Base-by-base conservation (phyloP, 108 stramenopile species). In the Parmales sp. region DNA sequence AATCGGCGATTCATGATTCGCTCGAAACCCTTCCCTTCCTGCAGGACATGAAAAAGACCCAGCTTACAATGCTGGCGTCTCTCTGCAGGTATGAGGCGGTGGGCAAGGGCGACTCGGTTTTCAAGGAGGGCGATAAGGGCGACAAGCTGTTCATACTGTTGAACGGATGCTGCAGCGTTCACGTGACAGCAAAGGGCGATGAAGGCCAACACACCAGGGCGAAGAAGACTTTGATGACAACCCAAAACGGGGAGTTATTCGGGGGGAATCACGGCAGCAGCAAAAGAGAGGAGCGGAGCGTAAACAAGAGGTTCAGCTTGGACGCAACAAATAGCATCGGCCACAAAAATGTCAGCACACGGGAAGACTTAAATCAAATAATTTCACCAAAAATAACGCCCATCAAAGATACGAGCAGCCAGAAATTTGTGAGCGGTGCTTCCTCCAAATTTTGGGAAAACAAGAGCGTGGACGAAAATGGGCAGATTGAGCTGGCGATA, bases 81-180 rank as follows among this genome's bases (percentile, higher is more conserved):
- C 78, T 81, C 78, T 76, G 80, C 64, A 75, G 72, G 38, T 81
- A 81, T 50, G 80, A 81, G 70, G 77, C 80, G 26, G 65, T 76
- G 54, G 78, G 76, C 22, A 45, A 72, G 20, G 41, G 45, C 18
- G 72, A 72, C 26, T 51, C 60, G 16, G 63, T 82, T 37, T 82
- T 84, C 49, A 75, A 76, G 8, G 76, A 84, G 65, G 74, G 82
- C 38, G 78, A 75, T 41, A 11, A 19, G 1, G 83, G 77, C 7
- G 74, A 77, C 28, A 82, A 80, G 46, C 70, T 82, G 11, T 84
- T 76, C 38, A 74, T 84, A 44, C 60, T 84, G 26, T 74, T 82
- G 37, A 70, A 69, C 23, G 83, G 83, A 18, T 34, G 11, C 16
- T 34, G 54, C 31, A n/a, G n/a, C n/a, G n/a, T n/a, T n/a, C 7